These are phyloP conservation scores for Spinacia oleracea DNA, from an alignment of 179 eudicot genomes.

Conservation along the genomic window DNA sequence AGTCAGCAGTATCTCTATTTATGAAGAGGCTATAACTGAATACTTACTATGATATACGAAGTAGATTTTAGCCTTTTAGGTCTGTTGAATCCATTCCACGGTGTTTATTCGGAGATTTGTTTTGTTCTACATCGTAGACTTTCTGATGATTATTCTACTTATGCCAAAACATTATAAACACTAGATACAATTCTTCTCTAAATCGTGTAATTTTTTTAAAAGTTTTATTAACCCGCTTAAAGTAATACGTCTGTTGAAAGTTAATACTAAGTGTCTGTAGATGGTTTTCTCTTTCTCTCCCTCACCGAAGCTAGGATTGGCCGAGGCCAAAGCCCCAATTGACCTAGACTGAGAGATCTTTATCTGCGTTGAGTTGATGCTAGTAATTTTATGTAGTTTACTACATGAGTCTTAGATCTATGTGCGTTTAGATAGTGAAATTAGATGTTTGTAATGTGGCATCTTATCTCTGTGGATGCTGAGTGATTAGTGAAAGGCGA, in stretches of 20 bases:
- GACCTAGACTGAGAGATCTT: not conserved
- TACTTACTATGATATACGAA: no score
- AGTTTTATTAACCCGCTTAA: no score
- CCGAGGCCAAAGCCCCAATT: not conserved
- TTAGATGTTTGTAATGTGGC: constrained; percentile 2
- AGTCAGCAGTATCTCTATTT: not conserved
- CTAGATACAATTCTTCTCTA: no score
- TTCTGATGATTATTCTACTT: no score
- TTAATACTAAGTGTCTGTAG: not conserved
- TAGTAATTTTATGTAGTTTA: not conserved
- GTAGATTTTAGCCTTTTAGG: no score
- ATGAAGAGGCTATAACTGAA: not conserved
- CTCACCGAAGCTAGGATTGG: not conserved
- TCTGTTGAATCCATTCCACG: no score
- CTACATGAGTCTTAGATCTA: not conserved
- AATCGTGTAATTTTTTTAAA: no score
- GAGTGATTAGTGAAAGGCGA: not conserved
- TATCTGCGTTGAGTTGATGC: not conserved
- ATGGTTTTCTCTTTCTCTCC: not conserved
- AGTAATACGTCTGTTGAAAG: not conserved
- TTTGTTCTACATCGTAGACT: no score
- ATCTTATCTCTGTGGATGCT: not conserved
- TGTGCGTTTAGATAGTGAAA: not conserved
- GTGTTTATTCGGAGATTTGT: no score
- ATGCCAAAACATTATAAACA: no score